Evolutionary conservation across 257 asterid genomes (phyloP), one percentile per base, ranked within the genome.

Genomic region (Plectranthus barbatus): DNA sequence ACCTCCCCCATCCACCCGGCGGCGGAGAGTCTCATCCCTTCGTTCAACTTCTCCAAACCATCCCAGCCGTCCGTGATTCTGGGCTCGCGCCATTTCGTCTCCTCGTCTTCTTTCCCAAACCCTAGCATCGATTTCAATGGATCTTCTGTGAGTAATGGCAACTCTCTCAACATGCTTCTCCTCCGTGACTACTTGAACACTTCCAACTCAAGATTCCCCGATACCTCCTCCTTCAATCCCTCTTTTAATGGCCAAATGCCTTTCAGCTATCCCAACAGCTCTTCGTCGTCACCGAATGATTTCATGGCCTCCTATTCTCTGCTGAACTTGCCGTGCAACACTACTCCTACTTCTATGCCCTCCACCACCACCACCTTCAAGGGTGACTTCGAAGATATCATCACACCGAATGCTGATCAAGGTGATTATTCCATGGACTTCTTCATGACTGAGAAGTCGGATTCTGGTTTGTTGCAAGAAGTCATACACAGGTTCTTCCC

Each of bases 111-210:
- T 7, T 48, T 55, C 7, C 2, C 69, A 39, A 80, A 62, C 79
- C 81, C 94, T 60, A 69, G 68, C 48, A 45, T 70, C 12, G 71
- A 71, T 31, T 48, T 47, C 41, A 66, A n/a, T n/a, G n/a, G n/a
- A n/a, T n/a, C n/a, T n/a, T n/a, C n/a, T n/a, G n/a, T n/a, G n/a
- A n/a, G 53, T n/a, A 45, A 45, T 10, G 3, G 40, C 56, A 12
- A 67, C 18, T 46, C 83, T 13, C 73, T 26, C n/a, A 58, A 86
- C 76, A 69, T 67, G 76, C 69, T 83, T 37, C 59, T 83, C 5
- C 72, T 79, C 21, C 86, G 80, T 0, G 88, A 85, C 17, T 70
- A 75, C 45, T 18, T 77, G 12, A 72, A 62, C 62, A 40, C 85
- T 0, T 56, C 83, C 2, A 57, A 40, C 21, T 15, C 9, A 0